Evolutionary conservation across 208 protist genomes (phyloP).

Genomic region (Ichthyophonus hoferi): DNA sequence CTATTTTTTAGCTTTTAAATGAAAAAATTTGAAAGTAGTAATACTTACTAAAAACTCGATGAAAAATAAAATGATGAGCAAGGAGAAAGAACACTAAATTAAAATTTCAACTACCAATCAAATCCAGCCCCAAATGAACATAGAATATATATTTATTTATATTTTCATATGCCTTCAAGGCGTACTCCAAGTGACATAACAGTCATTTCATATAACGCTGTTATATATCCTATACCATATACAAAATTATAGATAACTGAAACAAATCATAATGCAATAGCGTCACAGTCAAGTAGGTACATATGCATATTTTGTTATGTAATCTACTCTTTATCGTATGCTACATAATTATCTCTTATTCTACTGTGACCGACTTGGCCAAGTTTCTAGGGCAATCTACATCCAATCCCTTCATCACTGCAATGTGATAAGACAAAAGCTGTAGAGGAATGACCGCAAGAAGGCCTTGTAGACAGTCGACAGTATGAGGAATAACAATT

Average conservation of each 20-base stretch:
- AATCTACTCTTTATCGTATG: not conserved
- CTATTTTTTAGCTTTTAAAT: too few species aligned
- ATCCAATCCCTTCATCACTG: conserved; percentile 78
- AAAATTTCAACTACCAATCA: too few species aligned
- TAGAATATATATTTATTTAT: too few species aligned
- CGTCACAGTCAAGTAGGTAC: not conserved
- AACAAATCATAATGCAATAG: not conserved
- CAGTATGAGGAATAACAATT: conserved; percentile 70
- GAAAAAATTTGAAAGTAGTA: too few species aligned
- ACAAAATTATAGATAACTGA: not conserved
- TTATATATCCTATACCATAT: not conserved
- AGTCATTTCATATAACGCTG: not conserved
- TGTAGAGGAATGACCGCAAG: conserved; percentile 89
- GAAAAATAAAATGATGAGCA: too few species aligned
- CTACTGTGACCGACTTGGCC: conserved; percentile 91
- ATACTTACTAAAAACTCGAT: too few species aligned
- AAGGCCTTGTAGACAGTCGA: conserved; percentile 75
- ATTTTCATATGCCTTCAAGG: not conserved
- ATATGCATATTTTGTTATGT: not conserved
- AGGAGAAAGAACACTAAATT: too few species aligned
- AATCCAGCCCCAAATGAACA: too few species aligned
- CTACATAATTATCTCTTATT: conserved; percentile 43
- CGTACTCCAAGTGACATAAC: not conserved
- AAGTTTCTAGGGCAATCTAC: conserved; percentile 84
- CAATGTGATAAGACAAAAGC: conserved; percentile 89